Evolutionary conservation across 2,329 filamentous ascomycete species (phyloP).

Genomic region (Cercospora sp.): DNA sequence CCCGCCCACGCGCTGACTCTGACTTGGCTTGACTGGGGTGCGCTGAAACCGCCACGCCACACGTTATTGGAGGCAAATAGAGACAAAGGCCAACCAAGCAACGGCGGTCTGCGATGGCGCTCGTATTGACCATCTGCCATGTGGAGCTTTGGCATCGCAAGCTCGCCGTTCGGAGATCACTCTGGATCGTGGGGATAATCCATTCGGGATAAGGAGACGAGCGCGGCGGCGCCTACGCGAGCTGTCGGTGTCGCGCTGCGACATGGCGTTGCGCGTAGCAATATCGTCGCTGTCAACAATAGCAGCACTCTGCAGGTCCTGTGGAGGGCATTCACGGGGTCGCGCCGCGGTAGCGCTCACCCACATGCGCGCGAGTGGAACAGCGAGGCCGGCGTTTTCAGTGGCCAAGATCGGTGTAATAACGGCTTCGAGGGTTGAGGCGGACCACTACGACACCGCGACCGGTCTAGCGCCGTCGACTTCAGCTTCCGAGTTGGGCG

Average conservation of each 20-base stretch:
- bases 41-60: constrained; percentile 10
- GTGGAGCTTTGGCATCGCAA: constrained; percentile 11
- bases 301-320: too few relatives aligned
- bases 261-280: not conserved
- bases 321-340: not conserved
- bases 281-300: not conserved
- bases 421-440: constrained; percentile 4
- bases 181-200: not conserved
- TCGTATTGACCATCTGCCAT: constrained; percentile 4
- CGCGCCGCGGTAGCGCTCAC: not conserved
- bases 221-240: not conserved
- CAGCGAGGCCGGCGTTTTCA: not conserved
- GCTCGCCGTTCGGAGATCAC: constrained; percentile 11
- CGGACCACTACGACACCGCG: constrained; percentile 5
- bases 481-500: constrained; percentile 14
- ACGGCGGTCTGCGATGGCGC: not conserved
- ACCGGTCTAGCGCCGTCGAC: constrained; percentile 11
- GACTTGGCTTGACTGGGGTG: not conserved
- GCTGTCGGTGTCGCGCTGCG: not conserved
- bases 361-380: not conserved
- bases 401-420: constrained; percentile 12
- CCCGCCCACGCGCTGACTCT: constrained; percentile 8
- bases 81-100: constrained; percentile 3
- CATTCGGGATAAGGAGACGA: not conserved
- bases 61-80: constrained; percentile 6